Conservation (phyloP, 2,329 filamentous ascomycete species). For the Clarireedia paspali region DNA sequence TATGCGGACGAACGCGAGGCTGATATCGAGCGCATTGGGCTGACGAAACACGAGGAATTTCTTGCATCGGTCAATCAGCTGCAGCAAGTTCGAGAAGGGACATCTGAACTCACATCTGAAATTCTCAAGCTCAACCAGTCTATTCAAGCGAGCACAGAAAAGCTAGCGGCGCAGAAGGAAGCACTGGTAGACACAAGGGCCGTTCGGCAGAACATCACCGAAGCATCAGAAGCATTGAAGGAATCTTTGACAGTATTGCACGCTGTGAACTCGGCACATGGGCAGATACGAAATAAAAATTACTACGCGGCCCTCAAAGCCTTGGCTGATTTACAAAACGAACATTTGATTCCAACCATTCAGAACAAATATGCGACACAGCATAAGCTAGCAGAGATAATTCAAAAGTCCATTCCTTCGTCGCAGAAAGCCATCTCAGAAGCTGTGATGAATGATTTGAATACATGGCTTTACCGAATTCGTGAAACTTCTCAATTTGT, state of each 20-base stretch:
- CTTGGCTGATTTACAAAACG: slow-evolving; percentile 90
- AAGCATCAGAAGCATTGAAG: slow-evolving; percentile 79
- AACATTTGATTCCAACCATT: slow-evolving; percentile 69
- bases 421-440: slow-evolving; percentile 92
- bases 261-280: slow-evolving; percentile 89
- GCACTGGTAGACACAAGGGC: slow-evolving; percentile 85
- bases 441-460: slow-evolving; percentile 92
- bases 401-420: slow-evolving; percentile 88
- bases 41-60: slow-evolving; percentile 96
- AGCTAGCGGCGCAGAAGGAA: slow-evolving; percentile 89
- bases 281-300: slow-evolving; percentile 83
- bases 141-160: slow-evolving; percentile 91
- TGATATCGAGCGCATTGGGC: slow-evolving; percentile 90
- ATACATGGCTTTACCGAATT: slow-evolving; percentile 93
- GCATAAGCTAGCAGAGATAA: slow-evolving; percentile 90
- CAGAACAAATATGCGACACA: slow-evolving; percentile 84
- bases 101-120: slow-evolving; percentile 78
- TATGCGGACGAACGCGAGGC: slow-evolving; percentile 81
- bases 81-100: slow-evolving; percentile 85
- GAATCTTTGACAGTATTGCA: slow-evolving; percentile 89
- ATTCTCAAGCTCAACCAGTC: slow-evolving; percentile 90
- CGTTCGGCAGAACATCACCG: slow-evolving; percentile 91
- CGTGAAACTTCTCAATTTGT: slow-evolving; percentile 93
- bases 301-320: slow-evolving; percentile 93
- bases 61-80: slow-evolving; percentile 88